Percentiles rank a stretch among this genome's conserved stretches.
Conservation (phyloP, 768 basidiomycete species). For the Leccinum truebloodii region DNA sequence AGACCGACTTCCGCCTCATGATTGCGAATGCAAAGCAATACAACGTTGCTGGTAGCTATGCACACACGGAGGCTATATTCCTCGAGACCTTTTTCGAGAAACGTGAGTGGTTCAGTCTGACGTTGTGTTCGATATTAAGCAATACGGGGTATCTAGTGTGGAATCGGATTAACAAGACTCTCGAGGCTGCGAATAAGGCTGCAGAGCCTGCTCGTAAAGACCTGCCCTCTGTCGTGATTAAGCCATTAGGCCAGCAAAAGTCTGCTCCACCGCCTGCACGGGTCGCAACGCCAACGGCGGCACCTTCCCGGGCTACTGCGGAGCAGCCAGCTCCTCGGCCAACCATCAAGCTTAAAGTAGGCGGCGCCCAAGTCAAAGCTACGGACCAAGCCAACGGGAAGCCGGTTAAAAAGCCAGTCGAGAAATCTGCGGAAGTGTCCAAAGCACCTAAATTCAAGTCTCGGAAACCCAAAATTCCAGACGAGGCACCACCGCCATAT, state of each 20-base stretch:
- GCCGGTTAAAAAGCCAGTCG: conserved; percentile 23
- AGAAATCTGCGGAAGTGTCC: conserved; percentile 34
- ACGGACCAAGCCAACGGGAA: conserved; percentile 33
- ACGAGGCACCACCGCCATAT: conserved; percentile 62
- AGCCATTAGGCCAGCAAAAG: conserved; percentile 22
- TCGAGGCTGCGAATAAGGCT: conserved; percentile 63
- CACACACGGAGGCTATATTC: conserved; percentile 71
- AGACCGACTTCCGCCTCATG: conserved; percentile 86
- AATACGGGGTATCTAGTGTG: conserved; percentile 58
- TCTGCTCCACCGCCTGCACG: conserved; percentile 13
- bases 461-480: conserved; percentile 46
- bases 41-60: conserved; percentile 70
- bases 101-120: conserved; percentile 50
- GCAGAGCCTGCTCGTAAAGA: conserved; percentile 25
- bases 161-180: conserved; percentile 82
- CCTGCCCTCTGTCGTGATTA: conserved; percentile 29
- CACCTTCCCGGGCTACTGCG: conserved; percentile 13
- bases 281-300: conserved; percentile 10
- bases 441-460: conserved; percentile 40
- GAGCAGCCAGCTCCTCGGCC: conserved; percentile 48
- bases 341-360: conserved; percentile 69
- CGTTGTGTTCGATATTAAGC: conserved; percentile 8
- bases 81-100: conserved; percentile 86
- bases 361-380: conserved; percentile 38
- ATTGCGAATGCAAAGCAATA: conserved; percentile 84